Evolutionary conservation across 345 rosid genomes (phyloP), one percentile per base, ranked within the genome.

Genomic region (Odontarrhena argentea): DNA sequence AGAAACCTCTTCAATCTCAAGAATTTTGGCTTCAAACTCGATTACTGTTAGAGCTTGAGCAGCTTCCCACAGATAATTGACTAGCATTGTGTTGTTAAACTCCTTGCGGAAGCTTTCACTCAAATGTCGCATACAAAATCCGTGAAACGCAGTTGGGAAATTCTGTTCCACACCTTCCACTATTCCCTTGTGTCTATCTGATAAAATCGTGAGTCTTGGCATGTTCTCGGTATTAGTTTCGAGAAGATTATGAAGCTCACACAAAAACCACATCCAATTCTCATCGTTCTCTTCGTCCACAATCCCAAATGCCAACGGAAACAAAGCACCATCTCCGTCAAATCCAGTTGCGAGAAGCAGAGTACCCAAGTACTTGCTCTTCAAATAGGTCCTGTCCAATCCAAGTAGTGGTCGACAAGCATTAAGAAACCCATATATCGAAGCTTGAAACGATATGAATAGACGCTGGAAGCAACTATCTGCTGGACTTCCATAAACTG

Each of bases 241-340:
- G 3, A 94, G 96, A 68, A 91, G 86, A 43, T 80, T 91, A 72
- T 87, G 99, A 67, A 94, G 97, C 74, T 91, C 97, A 28, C 95
- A 87, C 11, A 94, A 82, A 79, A 94, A 94, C 99, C 99, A 94
- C 97, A 91, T 91, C 97, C 99, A 94, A 44, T 87, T 94, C 69
- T 94, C 97, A 28, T 94, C 96, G 47, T 84, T 94, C 80, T 94
- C 99, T 73, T 94, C 99, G 14, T 94, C 97, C 14, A 91, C 88
- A 44, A 91, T 95, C 37, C 99, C 99, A 73, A 94, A 94, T 54
- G 97, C 97, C 71, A 94, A 46, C 0, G 97, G 99, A 79, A 91
- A 94, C 67, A 94, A 59, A 35, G 92, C 92, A 7, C 99, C 99
- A 57, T 91, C 96, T 43, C 99, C 99, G 26, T 91, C 99, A 71